phyloP scores from a whole-genome alignment of 2,329 filamentous ascomycete species.

The Penicillium expansum region DNA sequence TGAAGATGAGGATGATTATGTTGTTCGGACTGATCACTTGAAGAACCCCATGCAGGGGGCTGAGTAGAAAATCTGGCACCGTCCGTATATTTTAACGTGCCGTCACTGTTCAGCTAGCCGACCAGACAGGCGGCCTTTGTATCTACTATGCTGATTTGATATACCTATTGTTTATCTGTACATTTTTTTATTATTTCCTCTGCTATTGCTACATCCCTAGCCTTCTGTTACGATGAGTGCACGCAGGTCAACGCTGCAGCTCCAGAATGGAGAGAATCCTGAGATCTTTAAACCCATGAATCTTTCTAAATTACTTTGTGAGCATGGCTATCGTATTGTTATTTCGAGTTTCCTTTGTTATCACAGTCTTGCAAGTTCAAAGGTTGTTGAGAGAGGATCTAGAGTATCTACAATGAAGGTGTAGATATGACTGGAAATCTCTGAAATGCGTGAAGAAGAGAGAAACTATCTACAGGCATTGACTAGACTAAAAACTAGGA shows the following conservation, averaged over 20 bases:
- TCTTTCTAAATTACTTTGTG: neutral
- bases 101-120: neutral
- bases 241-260: neutral
- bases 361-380: neutral
- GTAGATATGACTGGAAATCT: no score
- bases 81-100: neutral
- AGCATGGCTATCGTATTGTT: no score
- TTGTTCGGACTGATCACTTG: slow-evolving; percentile 9
- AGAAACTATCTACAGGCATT: no score
- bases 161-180: slow-evolving; percentile 2
- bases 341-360: neutral
- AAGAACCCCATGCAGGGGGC: neutral
- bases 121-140: neutral
- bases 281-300: neutral
- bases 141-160: slow-evolving; percentile 7
- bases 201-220: neutral
- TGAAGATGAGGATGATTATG: slow-evolving; percentile 26
- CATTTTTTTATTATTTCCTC: neutral
- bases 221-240: neutral
- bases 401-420: no score
- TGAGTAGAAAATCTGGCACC: neutral
- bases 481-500: no score
- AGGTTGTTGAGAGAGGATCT: no score
- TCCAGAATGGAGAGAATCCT: neutral
- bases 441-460: no score